Percentiles rank a stretch among this genome's conserved stretches.
Conservation (phyloP, 177 flowering plant species). For the Vitis hybrid region DNA sequence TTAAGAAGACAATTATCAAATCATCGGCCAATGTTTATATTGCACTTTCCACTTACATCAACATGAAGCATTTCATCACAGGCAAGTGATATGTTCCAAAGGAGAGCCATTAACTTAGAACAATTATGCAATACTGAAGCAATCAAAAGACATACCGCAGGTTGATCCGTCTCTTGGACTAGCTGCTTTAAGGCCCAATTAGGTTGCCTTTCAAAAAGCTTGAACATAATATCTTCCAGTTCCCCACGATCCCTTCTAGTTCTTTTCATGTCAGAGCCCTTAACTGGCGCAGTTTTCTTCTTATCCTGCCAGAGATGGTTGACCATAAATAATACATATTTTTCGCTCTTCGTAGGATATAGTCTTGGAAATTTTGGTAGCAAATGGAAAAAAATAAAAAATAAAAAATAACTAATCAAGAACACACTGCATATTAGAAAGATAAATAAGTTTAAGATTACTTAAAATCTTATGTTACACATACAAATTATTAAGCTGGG, state of each 20-base stretch:
- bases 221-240: slow-evolving; percentile 94
- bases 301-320: slow-evolving; percentile 60
- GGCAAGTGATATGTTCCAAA: background rate
- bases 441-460: too few relatives aligned
- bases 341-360: too few relatives aligned
- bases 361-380: too few relatives aligned
- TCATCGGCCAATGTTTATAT: background rate
- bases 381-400: too few relatives aligned
- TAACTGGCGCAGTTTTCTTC: slow-evolving; percentile 73
- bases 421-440: too few relatives aligned
- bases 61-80: background rate
- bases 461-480: too few relatives aligned
- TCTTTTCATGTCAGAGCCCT: slow-evolving; percentile 81
- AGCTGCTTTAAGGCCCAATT: slow-evolving; percentile 96
- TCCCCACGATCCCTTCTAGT: slow-evolving; percentile 96
- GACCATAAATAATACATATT: background rate
- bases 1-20: background rate
- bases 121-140: background rate
- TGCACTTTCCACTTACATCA: too few relatives aligned
- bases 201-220: slow-evolving; percentile 91
- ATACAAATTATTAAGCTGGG: too few relatives aligned
- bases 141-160: slow-evolving; percentile 62
- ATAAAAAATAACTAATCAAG: too few relatives aligned
- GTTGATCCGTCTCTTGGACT: slow-evolving; percentile 96
- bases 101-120: background rate